phyloP scores from a whole-genome alignment of 306 rosid species.

The Glycine soja region DNA sequence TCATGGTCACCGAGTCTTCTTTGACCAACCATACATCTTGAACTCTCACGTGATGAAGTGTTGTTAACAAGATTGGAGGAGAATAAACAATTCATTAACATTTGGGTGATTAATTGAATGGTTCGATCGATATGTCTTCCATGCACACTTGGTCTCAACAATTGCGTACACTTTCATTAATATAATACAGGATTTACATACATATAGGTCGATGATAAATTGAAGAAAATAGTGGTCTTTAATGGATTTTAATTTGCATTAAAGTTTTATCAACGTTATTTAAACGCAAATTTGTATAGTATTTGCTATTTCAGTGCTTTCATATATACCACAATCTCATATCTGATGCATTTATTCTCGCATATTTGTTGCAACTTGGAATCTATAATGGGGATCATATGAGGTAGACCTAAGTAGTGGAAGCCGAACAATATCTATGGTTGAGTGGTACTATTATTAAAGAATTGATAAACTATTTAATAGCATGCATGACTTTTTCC shows the following conservation, averaged over 20 bases:
- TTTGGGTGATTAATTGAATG: neutral
- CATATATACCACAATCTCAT: neutral
- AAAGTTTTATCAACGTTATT: neutral
- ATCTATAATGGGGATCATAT: neutral
- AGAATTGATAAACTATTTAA: neutral
- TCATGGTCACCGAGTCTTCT: conserved; percentile 35
- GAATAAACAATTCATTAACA: conserved; percentile 12
- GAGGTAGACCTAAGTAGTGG: neutral
- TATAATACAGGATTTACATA: neutral
- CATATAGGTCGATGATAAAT: neutral
- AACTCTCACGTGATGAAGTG: conserved; percentile 46
- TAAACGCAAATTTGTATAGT: neutral
- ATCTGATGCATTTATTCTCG: neutral
- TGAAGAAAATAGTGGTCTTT: neutral
- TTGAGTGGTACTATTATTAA: neutral
- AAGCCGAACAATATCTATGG: neutral
- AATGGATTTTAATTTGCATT: neutral
- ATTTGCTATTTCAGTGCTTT: neutral
- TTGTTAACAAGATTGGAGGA: neutral
- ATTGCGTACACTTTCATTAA: conserved; percentile 17
- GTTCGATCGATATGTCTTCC: conserved; percentile 1
- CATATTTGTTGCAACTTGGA: neutral
- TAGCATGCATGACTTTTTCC: neutral
- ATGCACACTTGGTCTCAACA: conserved; percentile 31
- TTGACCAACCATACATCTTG: conserved; percentile 41